Base-by-base conservation (phyloP, 805 yeast genomes). In the Grigorovia humatica region DNA sequence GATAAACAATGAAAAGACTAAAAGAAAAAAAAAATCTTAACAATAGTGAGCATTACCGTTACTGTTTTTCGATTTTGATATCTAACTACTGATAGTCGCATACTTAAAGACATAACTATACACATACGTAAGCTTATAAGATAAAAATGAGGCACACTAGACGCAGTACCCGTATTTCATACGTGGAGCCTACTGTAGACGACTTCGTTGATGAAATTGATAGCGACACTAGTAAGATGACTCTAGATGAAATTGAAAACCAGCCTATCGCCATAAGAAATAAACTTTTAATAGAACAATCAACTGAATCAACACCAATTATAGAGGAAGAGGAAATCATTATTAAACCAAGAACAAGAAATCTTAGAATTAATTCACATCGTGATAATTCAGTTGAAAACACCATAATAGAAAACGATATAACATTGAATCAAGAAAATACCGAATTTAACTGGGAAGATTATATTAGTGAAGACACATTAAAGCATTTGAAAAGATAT, bases 381-480 rank as follows among this genome's bases (percentile, higher is more conserved):
- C n/a, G n/a, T 38, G 42, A 38, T 32, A 32, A 32, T 32, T 32
- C 11, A 32, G 15, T 32, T 32, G 38, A 32, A 5, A 32, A 32
- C 15, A 32, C 11, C 9, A 32, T 9, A 32, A 11, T 32, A 4
- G 17, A 38, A 12, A 15, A 38, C 8, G 17, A 38, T 13, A 38
- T 38, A 2, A 29, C 32, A 29, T 23, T 44, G 20, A 45, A 20
- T 38, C 38, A 18, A 41, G 38, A 50, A 29, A 48, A 44, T 32
- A 46, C 50, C 20, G 51, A 23, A 7, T 54, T 58, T 44, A 52
- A 50, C 12, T 63, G 67, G 67, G 54, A 57, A 18, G 54, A 55
- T 17, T 60, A 54, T 49, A 55, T 65, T 4, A 48, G 54, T 11
- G 67, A 62, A 23, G 63, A 60, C 8, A 55, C 57, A 9, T 18